phyloP scores from a whole-genome alignment of 139 green algal genomes.

The Chlorella sp. region DNA sequence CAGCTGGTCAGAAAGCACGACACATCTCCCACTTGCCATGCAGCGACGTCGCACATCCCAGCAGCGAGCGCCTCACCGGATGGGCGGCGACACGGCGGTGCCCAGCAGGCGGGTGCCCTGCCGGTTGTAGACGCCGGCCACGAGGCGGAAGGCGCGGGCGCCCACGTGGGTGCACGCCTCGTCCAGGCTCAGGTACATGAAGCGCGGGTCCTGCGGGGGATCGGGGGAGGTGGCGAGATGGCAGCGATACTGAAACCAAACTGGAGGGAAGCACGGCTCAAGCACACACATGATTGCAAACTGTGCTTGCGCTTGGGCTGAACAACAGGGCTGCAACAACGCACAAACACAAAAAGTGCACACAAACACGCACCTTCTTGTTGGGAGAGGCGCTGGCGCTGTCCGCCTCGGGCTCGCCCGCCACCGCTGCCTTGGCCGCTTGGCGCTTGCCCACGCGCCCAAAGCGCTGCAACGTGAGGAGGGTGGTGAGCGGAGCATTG shows the following conservation, averaged over 20 bases:
- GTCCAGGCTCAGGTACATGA: slow-evolving; percentile 73
- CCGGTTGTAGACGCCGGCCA: slow-evolving; percentile 41
- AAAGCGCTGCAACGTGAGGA: slow-evolving; percentile 43
- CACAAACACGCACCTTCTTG: neutral
- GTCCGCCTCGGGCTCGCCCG: neutral
- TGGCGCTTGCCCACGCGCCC: slow-evolving; percentile 54
- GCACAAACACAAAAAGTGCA: neutral
- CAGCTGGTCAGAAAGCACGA: neutral
- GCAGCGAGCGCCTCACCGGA: slow-evolving; percentile 24
- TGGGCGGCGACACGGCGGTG: slow-evolving; percentile 48
- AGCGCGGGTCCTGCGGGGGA: slow-evolving; percentile 59
- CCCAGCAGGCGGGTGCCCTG: slow-evolving; percentile 43
- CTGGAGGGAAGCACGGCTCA: neutral
- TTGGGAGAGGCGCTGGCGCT: neutral
- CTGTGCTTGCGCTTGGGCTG: too few species aligned
- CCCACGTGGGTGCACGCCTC: slow-evolving; percentile 72
- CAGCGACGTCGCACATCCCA: neutral
- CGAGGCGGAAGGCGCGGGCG: slow-evolving; percentile 42
- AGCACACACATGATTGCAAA: neutral
- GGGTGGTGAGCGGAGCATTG: neutral
- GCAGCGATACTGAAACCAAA: neutral
- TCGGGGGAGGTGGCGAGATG: neutral
- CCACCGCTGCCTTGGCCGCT: neutral
- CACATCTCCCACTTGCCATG: neutral
- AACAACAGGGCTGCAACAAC: neutral